Evolutionary conservation across 805 yeast species (phyloP).

Genomic region (Saccharomycopsis oosterbeekiorum): DNA sequence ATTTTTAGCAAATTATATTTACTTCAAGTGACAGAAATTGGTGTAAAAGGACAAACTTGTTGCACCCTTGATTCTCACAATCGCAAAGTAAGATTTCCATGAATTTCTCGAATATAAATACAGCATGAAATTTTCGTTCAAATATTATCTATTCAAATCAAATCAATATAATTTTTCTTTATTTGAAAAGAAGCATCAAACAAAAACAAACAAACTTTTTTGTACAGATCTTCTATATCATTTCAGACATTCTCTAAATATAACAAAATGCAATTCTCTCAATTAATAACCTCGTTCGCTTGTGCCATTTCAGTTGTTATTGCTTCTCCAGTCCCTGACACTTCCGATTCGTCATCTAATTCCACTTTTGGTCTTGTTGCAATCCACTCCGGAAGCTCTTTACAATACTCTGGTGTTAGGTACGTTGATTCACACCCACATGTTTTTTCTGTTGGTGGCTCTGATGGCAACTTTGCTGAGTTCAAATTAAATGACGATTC

Average conservation of each 20-base stretch:
- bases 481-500: neutral
- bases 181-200: too few relatives aligned
- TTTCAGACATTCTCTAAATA: neutral
- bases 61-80: too few relatives aligned
- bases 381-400: neutral
- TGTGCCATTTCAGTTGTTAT: neutral
- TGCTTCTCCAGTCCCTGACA: neutral
- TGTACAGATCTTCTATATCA: too few relatives aligned
- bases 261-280: neutral
- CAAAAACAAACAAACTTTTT: neutral
- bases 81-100: neutral
- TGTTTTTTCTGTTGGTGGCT: conserved; percentile 4
- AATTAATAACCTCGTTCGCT: neutral
- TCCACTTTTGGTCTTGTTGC: neutral
- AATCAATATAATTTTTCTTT: too few relatives aligned
- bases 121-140: too few relatives aligned
- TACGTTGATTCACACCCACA: conserved; percentile 1
- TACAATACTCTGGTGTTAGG: neutral
- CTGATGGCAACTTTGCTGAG: neutral
- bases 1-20: neutral
- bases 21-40: neutral
- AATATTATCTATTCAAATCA: too few relatives aligned
- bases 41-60: too few relatives aligned
- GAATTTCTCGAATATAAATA: too few relatives aligned
- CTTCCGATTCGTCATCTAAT: neutral